Evolutionary conservation across 352 stramenopile genomes (phyloP).

Genomic region (Phytopythium chamaehyphon): DNA sequence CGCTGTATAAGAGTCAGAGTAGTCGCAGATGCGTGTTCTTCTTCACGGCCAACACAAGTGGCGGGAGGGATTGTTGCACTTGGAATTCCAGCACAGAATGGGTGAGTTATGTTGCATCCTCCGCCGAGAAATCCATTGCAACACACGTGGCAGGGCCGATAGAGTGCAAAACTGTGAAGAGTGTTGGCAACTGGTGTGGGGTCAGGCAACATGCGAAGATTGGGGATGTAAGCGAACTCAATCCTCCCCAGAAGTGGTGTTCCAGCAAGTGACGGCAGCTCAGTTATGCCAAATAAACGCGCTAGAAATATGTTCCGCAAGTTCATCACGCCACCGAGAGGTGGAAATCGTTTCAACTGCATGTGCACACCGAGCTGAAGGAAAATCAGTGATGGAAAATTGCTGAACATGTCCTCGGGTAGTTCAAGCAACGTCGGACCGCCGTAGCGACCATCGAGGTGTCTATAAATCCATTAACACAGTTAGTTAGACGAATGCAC

Average conservation of each 20-base stretch:
- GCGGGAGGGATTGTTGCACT: not conserved
- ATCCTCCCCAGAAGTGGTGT: conserved; percentile 18
- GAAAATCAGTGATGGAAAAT: conserved; percentile 25
- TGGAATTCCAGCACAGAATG: conserved; percentile 10
- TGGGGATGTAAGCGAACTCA: conserved; percentile 15
- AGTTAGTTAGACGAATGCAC: too few relatives aligned
- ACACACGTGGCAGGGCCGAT: conserved; percentile 18
- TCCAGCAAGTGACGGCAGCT: conserved; percentile 21
- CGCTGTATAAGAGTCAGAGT: conserved; percentile 10
- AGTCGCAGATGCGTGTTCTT: not conserved
- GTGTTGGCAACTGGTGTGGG: conserved; percentile 11
- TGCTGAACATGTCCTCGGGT: conserved; percentile 21
- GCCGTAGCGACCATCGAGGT: conserved; percentile 34
- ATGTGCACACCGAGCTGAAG: conserved; percentile 32
- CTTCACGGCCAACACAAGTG: conserved; percentile 11
- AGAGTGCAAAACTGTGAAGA: conserved; percentile 22
- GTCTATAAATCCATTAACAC: conserved; percentile 11
- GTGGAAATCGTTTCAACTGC: conserved; percentile 17
- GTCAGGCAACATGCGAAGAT: conserved; percentile 17
- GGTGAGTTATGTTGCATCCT: conserved; percentile 20
- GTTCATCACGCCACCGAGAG: conserved; percentile 22
- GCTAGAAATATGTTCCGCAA: conserved; percentile 28
- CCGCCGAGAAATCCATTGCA: conserved; percentile 31
- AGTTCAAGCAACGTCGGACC: conserved; percentile 20
- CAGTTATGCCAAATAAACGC: conserved; percentile 11